phyloP scores from a whole-genome alignment of 805 yeast genomes.

The Starmerella stigmatis region DNA sequence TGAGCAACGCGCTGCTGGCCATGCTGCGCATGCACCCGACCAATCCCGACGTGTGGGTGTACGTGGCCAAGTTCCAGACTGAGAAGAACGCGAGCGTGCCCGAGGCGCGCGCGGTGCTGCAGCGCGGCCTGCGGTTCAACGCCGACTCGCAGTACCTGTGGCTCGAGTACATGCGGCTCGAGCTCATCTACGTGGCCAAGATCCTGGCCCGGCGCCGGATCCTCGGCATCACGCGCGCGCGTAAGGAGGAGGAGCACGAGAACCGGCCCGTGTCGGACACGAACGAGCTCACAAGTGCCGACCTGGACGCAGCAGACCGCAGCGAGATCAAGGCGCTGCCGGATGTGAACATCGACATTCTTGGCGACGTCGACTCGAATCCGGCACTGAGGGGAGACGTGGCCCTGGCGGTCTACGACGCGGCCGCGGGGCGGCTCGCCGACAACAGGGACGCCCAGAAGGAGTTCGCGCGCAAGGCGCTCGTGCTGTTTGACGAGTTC shows the following conservation, averaged over 20 bases:
- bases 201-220: slow-evolving; percentile 73
- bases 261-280: slow-evolving; percentile 38
- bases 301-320: slow-evolving; percentile 42
- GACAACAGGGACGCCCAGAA: slow-evolving; percentile 29
- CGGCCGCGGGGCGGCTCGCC: slow-evolving; percentile 44
- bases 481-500: slow-evolving; percentile 58
- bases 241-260: slow-evolving; percentile 35
- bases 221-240: slow-evolving; percentile 51
- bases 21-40: slow-evolving; percentile 83
- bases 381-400: slow-evolving; percentile 70
- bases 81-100: slow-evolving; percentile 79
- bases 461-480: slow-evolving; percentile 38
- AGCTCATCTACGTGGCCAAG: slow-evolving; percentile 73
- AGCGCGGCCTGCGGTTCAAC: slow-evolving; percentile 75
- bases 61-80: slow-evolving; percentile 89
- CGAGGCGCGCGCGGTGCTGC: slow-evolving; percentile 78
- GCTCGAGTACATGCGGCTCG: slow-evolving; percentile 80
- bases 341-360: slow-evolving; percentile 72
- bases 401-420: slow-evolving; percentile 59
- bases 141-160: slow-evolving; percentile 62
- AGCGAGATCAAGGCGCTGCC: slow-evolving; percentile 60
- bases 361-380: slow-evolving; percentile 76
- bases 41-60: slow-evolving; percentile 81
- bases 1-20: slow-evolving; percentile 55
- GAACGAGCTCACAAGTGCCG: slow-evolving; percentile 37